A percentile compares a stretch with the other conserved stretches of the same genome.
These are phyloP conservation scores for Novymonas esmeraldas DNA, from an alignment of 208 protist species.

Conservation along the genomic window DNA sequence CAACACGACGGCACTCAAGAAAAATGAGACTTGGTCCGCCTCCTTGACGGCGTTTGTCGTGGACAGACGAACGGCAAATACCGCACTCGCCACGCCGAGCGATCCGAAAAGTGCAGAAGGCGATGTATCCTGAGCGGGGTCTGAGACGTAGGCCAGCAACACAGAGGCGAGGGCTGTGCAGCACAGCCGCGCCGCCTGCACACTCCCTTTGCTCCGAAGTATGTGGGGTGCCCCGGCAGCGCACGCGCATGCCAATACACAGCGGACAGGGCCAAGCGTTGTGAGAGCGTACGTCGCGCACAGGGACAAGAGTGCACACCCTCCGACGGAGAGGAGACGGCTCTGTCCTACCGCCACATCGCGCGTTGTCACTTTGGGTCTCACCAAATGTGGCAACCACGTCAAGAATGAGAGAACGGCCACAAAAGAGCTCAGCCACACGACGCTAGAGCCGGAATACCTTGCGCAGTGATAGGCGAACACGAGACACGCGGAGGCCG, in stretches of 20 bases:
- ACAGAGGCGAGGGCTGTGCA: conserved; percentile 5
- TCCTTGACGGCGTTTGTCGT: conserved; percentile 7
- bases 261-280: conserved; percentile 24
- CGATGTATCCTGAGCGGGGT: conserved; percentile 4
- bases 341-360: neutral
- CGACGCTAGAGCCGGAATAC: conserved; percentile 12
- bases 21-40: conserved; percentile 11
- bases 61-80: conserved; percentile 11
- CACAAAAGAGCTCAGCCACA: conserved; percentile 26
- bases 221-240: conserved; percentile 5
- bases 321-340: conserved; percentile 10
- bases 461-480: conserved; percentile 9
- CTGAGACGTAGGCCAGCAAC: conserved; percentile 1
- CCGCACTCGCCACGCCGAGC: conserved; percentile 6
- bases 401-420: conserved; percentile 19
- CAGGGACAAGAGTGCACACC: conserved; percentile 13
- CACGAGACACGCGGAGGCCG: conserved; percentile 18
- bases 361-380: neutral
- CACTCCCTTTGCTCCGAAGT: conserved; percentile 8
- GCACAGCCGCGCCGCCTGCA: conserved; percentile 4
- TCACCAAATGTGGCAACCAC: neutral
- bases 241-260: conserved; percentile 8
- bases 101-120: conserved; percentile 1
- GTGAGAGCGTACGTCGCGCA: conserved; percentile 18
- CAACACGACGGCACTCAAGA: conserved; percentile 8